Evolutionary conservation across 371 early-diverging fungal genomes (phyloP), one percentile per base, ranked within the genome.

Genomic region (Mucor velutinosus): DNA sequence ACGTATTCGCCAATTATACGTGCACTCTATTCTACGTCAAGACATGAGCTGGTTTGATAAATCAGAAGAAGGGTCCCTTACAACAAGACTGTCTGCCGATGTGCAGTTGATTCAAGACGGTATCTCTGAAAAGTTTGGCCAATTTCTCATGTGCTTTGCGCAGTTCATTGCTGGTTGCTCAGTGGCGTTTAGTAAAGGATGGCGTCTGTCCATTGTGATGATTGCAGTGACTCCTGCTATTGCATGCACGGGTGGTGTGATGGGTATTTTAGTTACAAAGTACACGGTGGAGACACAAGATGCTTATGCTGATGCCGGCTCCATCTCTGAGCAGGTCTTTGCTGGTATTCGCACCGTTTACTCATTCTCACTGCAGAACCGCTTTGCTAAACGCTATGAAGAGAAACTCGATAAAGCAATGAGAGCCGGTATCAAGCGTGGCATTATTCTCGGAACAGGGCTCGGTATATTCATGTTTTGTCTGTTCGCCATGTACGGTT

Each of bases 41-140:
- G 94, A 98, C 39, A 86, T 95, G 63, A 90, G 87, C 27, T 99
- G 93, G 91, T 97, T 95, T 72, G 99, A 99, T 66, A 80, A 76
- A 45, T 75, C 86, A 30, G 81, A 86, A 73, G 68, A 76, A 65
- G 91, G 90, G 29, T 90, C 90, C 39, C 77, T 89, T 37, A 90
- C 90, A 6, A 89, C 91, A n/a, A 85, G 93, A 53, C 83, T 94
- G 17, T 87, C 91, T 17, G 80, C 87, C 71, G 90, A 95, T 80
- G 86, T 89, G 56, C 80, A 94, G 43, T 60, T 92, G 57, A 83
- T 94, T 43, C 92, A 93, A 67, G 94, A 93, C 75, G 94, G 97
- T 33, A 90, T 95, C 10, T 86, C 89, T 19, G 95, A 94, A 53
- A 97, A 96, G 74, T 87, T 93, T 41, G 91, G 92, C 53, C 71